Base-by-base conservation (phyloP, 1,139 yeast species). In the Maudiozyma humilis region DNA sequence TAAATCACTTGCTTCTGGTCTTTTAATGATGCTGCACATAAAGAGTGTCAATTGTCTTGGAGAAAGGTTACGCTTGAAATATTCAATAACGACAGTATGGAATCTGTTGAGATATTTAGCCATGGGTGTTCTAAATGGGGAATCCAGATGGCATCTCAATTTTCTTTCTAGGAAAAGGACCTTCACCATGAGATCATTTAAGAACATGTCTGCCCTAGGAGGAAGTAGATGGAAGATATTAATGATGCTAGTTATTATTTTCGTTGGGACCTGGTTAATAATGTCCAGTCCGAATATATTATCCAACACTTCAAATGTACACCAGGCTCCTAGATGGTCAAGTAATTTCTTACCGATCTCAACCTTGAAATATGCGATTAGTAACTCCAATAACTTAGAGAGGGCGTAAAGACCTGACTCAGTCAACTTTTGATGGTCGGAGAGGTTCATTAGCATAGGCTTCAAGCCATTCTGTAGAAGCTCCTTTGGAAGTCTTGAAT, bases 241-340 rank as follows among this genome's bases (percentile, higher is more conserved):
- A 56, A 93, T 71, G 45, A 93, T 87, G 0, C 96, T 95, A 56
- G 83, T 86, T 36, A 91, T 89, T 32, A 91, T 82, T 58, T 85
- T 84, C 0, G 89, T 83, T 41, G 82, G 83, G 48, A 86, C 86
- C 49, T 81, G 85, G 36, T 81, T 87, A 42, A 85, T 76, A 7
- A 63, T 53, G 45, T 63, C 66, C 41, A 61, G 59, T 3, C 64
- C 66, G 45, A 62, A 60, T 27, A 63, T 48, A 19, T 57, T 55
- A 38, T 63, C 66, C 41, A 93, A 66, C 1, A 85, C 78, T 39
- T 77, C 76, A 6, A 94, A 87, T 53, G 87, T 93, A 0, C 97
- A 96, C 96, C 96, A 89, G 0, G 96, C 96, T 75, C 82, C 85
- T 53, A 91, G 70, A 64, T 93, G 98, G 57, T 93, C 98, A 27